Base-by-base conservation (phyloP, 2,329 filamentous ascomycete genomes). In the Zymoseptoria tritici region DNA sequence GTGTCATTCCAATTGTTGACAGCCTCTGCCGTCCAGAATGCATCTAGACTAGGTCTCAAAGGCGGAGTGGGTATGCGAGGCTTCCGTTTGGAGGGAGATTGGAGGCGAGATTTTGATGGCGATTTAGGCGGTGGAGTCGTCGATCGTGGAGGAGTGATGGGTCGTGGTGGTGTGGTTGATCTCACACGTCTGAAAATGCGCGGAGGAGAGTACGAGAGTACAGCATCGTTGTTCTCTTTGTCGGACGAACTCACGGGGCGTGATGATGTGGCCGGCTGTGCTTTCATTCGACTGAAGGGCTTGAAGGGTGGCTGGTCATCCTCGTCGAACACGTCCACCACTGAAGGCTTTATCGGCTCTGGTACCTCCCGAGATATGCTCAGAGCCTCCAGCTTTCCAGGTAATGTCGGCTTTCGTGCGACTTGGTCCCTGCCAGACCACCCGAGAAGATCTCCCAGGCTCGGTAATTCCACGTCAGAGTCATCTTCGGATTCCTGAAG, bases 1-100 rank as follows among this genome's bases (percentile, higher is more conserved):
- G 83, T 76, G 52, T 86, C 84, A 61, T 86, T 85, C 84, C 84
- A 87, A 51, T 83, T 80, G 65, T 87, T 82, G 22, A 85, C 77
- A 16, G 82, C 71, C 11, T 81, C 80, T 62, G 82, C 80, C 56
- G 77, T 77, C 85, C 85, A 87, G 67, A 86, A 87, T 6, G 75
- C 75, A 62, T 86, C 84, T 49, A 79, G 79, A 56, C 74, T 81
- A 21, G 79, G 79, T 24, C 77, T 74, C 59, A 85, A 79, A 2
- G 82, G 81, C 1, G 82, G 82, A 42, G 75, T 74, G 2, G 83
- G 83, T 49, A 86, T 83, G 0, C 71, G 67, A 20, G 69, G 62
- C 54, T 69, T 74, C 20, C 71, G 67, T 65, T 83, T 81, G 1
- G 76, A 77, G 2, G 81, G 81, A 13, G 80, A 82, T 21, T 73